These are phyloP conservation scores for Emergomyces pasteurianus DNA, from an alignment of 2,329 filamentous ascomycete species.

Conservation along the genomic window DNA sequence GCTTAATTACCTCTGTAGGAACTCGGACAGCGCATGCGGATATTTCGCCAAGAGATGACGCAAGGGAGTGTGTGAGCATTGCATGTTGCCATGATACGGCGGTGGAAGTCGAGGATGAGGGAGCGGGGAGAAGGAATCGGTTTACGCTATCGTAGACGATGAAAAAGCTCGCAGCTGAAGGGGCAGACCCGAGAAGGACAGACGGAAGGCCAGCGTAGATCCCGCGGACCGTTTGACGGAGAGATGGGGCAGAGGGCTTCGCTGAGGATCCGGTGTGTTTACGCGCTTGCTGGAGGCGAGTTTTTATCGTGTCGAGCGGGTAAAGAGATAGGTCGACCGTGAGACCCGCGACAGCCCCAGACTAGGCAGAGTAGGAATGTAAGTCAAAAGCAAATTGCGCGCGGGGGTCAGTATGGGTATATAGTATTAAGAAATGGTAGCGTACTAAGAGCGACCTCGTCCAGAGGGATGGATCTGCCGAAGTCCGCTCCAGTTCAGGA, in stretches of 20 bases:
- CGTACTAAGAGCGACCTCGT: conserved; percentile 31
- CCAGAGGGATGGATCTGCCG: conserved; percentile 31
- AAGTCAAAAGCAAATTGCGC: neutral
- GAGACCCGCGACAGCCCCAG: conserved; percentile 83
- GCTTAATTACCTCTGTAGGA: conserved; percentile 94
- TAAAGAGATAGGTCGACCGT: conserved; percentile 95
- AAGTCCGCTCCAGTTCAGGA: conserved; percentile 17
- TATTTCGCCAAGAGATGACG: conserved; percentile 76
- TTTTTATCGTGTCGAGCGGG: conserved; percentile 97
- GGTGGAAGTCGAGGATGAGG: conserved; percentile 17
- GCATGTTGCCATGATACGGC: conserved; percentile 23
- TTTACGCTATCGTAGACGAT: conserved; percentile 80
- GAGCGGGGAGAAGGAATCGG: conserved; percentile 33
- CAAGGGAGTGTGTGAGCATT: conserved; percentile 60
- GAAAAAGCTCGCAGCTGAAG: conserved; percentile 94
- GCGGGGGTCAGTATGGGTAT: neutral
- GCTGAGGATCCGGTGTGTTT: conserved; percentile 42
- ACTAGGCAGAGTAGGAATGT: conserved; percentile 32
- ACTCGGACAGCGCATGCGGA: conserved; percentile 87
- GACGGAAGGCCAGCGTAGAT: conserved; percentile 89
- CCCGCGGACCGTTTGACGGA: conserved; percentile 75
- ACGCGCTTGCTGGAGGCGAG: conserved; percentile 61
- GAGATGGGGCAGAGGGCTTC: conserved; percentile 40
- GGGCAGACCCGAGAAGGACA: conserved; percentile 80
- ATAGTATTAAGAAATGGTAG: neutral